These are phyloP conservation scores for Trichoderma koningii DNA, from an alignment of 2,329 filamentous ascomycete species.

Conservation along the genomic window DNA sequence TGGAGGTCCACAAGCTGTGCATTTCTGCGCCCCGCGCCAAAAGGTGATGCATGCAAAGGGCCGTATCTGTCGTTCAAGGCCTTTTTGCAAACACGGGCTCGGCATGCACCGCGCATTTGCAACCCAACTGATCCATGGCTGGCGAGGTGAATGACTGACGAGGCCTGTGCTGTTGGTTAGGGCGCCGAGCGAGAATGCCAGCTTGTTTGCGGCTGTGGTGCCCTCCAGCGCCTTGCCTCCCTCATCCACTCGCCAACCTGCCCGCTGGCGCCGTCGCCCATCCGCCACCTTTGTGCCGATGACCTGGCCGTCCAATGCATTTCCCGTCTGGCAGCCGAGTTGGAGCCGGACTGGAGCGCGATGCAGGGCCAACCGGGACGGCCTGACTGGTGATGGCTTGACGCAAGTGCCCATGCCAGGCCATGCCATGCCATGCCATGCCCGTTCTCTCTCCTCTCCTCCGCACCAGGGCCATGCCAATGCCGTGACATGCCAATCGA, in stretches of 20 bases:
- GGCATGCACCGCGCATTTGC: constrained; percentile 22
- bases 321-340: background rate
- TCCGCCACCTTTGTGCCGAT: constrained; percentile 21
- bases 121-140: constrained; percentile 15
- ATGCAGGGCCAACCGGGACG: constrained; percentile 12
- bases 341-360: constrained; percentile 12
- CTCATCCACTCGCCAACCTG: background rate
- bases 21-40: constrained; percentile 23
- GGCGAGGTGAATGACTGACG: constrained; percentile 4
- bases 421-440: background rate
- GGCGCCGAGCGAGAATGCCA: too few relatives aligned
- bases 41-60: constrained; percentile 16
- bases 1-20: constrained; percentile 12
- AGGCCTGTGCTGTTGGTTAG: background rate
- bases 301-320: constrained; percentile 11
- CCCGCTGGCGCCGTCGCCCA: constrained; percentile 9
- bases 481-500: background rate
- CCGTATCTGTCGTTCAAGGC: constrained; percentile 19
- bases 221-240: too few relatives aligned
- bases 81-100: constrained; percentile 13
- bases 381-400: constrained; percentile 13
- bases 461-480: background rate
- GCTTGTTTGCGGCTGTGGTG: too few relatives aligned
- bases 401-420: constrained; percentile 16
- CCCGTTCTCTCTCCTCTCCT: background rate